Conservation (phyloP, 2,329 filamentous ascomycete species). For the Cordyceps farinosa region DNA sequence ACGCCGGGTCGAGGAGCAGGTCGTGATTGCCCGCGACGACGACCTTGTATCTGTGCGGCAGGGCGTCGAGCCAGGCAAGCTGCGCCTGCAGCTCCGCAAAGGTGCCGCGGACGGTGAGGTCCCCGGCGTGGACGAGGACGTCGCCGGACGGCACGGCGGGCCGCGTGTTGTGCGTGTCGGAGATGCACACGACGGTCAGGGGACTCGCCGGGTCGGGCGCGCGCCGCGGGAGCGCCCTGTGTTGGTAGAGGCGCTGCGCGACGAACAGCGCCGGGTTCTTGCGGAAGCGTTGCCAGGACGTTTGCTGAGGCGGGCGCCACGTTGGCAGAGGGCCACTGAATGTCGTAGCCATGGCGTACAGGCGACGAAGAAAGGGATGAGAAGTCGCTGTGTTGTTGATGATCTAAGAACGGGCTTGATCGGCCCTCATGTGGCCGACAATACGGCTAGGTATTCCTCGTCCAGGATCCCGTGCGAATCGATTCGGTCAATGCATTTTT, state of each 20-base stretch:
- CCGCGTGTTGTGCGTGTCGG: slow-evolving; percentile 43
- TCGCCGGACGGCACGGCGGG: slow-evolving; percentile 40
- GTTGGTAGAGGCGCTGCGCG: slow-evolving; percentile 8
- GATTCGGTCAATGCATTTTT: neutral
- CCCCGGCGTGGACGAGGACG: slow-evolving; percentile 46
- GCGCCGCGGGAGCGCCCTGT: neutral
- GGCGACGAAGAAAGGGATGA: slow-evolving; percentile 1
- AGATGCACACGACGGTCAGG: slow-evolving; percentile 39
- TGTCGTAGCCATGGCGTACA: slow-evolving; percentile 3
- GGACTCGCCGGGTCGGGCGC: slow-evolving; percentile 3
- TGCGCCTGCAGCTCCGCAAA: slow-evolving; percentile 37
- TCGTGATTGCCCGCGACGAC: slow-evolving; percentile 47
- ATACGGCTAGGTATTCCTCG: slow-evolving; percentile 6
- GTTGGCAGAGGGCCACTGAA: slow-evolving; percentile 4
- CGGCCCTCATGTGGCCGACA: slow-evolving; percentile 4
- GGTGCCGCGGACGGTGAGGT: slow-evolving; percentile 42
- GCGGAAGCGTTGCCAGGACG: slow-evolving; percentile 13
- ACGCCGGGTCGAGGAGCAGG: slow-evolving; percentile 28
- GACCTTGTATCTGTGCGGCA: slow-evolving; percentile 41
- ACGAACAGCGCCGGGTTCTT: neutral
- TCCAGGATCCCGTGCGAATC: neutral
- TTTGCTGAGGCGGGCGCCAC: slow-evolving; percentile 2
- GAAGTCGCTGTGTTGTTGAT: neutral
- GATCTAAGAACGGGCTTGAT: slow-evolving; percentile 1
- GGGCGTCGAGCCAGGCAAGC: slow-evolving; percentile 38